Conservation (phyloP, 352 stramenopile genomes). For the Globisporangium cederbergense region DNA sequence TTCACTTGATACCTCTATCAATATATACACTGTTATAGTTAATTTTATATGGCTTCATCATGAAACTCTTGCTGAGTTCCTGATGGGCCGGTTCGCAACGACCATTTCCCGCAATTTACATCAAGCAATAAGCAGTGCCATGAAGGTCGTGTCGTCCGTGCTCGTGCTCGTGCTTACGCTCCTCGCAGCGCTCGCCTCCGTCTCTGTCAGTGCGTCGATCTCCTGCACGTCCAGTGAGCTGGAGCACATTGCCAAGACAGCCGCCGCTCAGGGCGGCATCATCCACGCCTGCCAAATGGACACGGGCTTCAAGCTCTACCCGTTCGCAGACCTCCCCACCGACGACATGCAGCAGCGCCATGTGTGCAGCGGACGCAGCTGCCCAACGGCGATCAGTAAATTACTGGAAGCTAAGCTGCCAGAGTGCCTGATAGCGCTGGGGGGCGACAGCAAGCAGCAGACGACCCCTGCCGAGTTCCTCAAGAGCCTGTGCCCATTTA, state of each 20-base stretch:
- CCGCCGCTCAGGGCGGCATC: constrained; percentile 14
- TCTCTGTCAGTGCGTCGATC: neutral
- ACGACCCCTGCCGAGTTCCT: constrained; percentile 24
- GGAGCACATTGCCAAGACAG: constrained; percentile 11
- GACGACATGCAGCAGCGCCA: constrained; percentile 21
- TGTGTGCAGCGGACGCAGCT: constrained; percentile 31
- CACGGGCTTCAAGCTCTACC: constrained; percentile 30
- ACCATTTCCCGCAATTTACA: neutral
- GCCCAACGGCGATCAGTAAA: constrained; percentile 23
- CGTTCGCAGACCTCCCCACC: constrained; percentile 23
- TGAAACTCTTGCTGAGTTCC: too few relatives aligned
- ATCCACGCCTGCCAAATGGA: constrained; percentile 26
- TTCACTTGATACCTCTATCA: too few relatives aligned
- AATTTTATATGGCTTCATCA: too few relatives aligned
- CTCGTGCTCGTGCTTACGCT: too few relatives aligned
- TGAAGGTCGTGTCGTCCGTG: constrained; percentile 7
- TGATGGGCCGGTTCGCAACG: neutral
- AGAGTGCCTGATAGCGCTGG: constrained; percentile 14
- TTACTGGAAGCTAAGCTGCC: constrained; percentile 20
- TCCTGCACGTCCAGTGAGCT: constrained; percentile 17
- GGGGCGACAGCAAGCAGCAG: constrained; percentile 4
- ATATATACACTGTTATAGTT: too few relatives aligned
- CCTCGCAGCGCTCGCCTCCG: neutral
- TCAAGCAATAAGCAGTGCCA: neutral
- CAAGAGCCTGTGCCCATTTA: constrained; percentile 20